Base-by-base conservation (phyloP, 2,329 filamentous ascomycete genomes). In the Pseudogymnoascus sp. region DNA sequence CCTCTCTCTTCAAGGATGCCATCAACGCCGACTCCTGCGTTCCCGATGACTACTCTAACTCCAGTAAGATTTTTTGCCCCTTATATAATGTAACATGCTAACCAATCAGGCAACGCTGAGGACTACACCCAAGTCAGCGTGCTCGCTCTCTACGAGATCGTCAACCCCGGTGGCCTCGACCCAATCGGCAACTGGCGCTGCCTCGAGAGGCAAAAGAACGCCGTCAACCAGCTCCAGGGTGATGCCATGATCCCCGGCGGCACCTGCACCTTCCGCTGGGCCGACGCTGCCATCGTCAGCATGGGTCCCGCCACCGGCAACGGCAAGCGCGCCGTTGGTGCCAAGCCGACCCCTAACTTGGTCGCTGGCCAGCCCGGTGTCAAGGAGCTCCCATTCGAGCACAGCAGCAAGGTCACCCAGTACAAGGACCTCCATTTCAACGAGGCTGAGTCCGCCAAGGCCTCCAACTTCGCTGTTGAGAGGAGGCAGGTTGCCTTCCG, bases 111-210 rank as follows among this genome's bases (percentile, higher is more conserved):
- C 39, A 54, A 45, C 16, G 34, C 65, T 14, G 66, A 67, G 39
- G 66, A 66, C 43, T 67, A 64, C 45, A 65, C 66, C 6, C 66
- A 67, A 63, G 54, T 66, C 19, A 61, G 60, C 11, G 66, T 67
- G 11, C 54, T 67, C 62, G 62, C 66, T 16, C 62, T 64, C 13
- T 64, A 36, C 54, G 64, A 67, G 48, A 54, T 54, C 48, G 48
- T 31, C 36, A 66, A 64, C 23, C 64, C 65, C 10, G 31, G 54
- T 10, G 66, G 66, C n/a, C 64, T 51, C 25, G 64, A 64, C 34
- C 66, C 66, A 25, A 39, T 34, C 21, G 66, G 64, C 34, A 51
- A 37, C 13, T 66, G 41, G 41, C 62, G 62, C 11, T 64, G 66
- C n/a, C 65, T 64, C 23, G 14, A 64, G 54, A 65, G 66, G 28